Evolutionary conservation across 2,329 filamentous ascomycete species (phyloP).

Genomic region (Coniochaeta ligniaria): DNA sequence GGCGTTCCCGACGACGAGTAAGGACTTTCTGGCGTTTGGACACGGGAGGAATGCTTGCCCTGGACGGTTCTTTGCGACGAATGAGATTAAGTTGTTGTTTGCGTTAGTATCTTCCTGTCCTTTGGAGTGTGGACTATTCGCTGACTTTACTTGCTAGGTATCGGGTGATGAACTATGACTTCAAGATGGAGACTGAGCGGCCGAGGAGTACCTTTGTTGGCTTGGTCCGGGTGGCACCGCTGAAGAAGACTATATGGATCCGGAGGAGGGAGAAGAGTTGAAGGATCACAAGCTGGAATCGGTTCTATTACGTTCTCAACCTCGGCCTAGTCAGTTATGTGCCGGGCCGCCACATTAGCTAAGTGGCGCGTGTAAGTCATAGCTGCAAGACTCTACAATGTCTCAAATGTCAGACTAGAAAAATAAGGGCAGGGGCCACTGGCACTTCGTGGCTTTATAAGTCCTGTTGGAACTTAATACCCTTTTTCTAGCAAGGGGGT

Average conservation of each 20-base stretch:
- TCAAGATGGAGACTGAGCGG: not conserved
- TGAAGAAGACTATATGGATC: not conserved
- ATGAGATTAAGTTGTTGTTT: conserved; percentile 4
- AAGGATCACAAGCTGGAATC: not conserved
- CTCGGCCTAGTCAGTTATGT: too few relatives aligned
- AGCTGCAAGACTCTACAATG: too few relatives aligned
- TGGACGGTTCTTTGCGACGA: conserved; percentile 5
- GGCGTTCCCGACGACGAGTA: conserved; percentile 20
- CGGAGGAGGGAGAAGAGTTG: not conserved
- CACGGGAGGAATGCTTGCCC: conserved; percentile 4
- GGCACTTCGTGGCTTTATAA: too few relatives aligned
- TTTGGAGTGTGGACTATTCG: not conserved
- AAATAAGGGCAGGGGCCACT: too few relatives aligned
- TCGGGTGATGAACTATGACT: not conserved
- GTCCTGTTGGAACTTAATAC: too few relatives aligned
- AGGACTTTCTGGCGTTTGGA: conserved; percentile 2
- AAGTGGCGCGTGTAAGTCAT: too few relatives aligned
- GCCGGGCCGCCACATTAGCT: too few relatives aligned
- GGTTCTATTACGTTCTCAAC: too few relatives aligned
- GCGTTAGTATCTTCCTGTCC: not conserved
- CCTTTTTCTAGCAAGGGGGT: too few relatives aligned
- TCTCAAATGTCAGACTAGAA: too few relatives aligned
- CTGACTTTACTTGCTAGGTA: not conserved
- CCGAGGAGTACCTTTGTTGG: not conserved
- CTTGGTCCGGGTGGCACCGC: not conserved